Evolutionary conservation across 768 basidiomycete species (phyloP), one percentile per base, ranked within the genome.

Genomic region (Amanita pseudoporphyria): DNA sequence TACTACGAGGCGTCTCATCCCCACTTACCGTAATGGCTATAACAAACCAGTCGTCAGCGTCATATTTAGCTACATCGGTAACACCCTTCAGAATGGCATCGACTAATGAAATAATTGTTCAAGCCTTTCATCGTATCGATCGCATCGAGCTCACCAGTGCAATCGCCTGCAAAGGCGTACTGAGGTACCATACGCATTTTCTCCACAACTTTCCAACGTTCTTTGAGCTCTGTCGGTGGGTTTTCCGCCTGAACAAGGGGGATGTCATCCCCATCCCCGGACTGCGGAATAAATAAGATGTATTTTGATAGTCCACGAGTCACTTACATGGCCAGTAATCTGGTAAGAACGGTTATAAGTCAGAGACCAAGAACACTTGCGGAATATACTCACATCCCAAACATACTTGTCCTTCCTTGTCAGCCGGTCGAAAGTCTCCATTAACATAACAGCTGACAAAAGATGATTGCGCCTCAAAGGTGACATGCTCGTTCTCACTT

Each of bases 21-120:
- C 12, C 5, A 43, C 66, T 50, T 51, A 74, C 73, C 10, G 82
- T 82, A 41, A 84, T 76, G 3, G 79, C 76, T 52, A 84, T 81
- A 14, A 83, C 81, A 58, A 81, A 82, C 78, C 79, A 82, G 51
- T 83, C 81, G 55, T 84, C 81, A 79, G 78, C 80, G 55, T 83
- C 82, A 51, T 70, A 82, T 56, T 77, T 76, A 0, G 70, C 74
- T 0, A 83, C 77, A 30, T 82, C 77, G 2, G 60, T 64, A n/a
- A 81, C 77, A 9, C 81, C 76, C 52, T 81, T 78, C 52, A 75
- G 67, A 19, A 84, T 80, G 1, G 81, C 80, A 49, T 83, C 81
- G 19, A 84, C 81, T 80, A 26, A 14, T 28, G 9, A n/a, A n/a
- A n/a, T 13, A 42, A 22, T 19, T 2, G 10, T 52, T 22, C 54